phyloP scores from a whole-genome alignment of 1,139 yeast genomes.

The Cylindricascospora bacillispora region DNA sequence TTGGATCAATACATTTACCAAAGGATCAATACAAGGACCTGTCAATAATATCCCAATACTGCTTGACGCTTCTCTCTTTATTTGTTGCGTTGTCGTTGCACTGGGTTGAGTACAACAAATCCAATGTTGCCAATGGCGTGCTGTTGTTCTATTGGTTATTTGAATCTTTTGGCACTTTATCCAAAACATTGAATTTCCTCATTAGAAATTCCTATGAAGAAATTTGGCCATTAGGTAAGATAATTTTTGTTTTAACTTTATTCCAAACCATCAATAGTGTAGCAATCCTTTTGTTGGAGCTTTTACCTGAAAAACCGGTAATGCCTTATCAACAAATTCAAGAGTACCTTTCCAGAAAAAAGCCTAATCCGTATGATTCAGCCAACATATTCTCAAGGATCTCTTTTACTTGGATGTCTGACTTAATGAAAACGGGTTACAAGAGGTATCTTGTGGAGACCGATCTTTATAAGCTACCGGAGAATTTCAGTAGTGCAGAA shows the following conservation, averaged over 20 bases:
- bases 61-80: conserved; percentile 24
- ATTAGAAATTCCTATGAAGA: conserved; percentile 34
- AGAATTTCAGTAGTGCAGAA: conserved; percentile 41
- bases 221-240: conserved; percentile 21
- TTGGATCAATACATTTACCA: conserved; percentile 12
- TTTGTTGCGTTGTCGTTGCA: conserved; percentile 45
- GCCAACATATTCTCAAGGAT: conserved; percentile 75
- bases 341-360: conserved; percentile 27
- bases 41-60: conserved; percentile 19
- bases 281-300: conserved; percentile 42
- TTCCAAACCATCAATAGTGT: conserved; percentile 39
- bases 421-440: conserved; percentile 78
- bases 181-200: conserved; percentile 35
- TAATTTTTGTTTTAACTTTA: conserved; percentile 33
- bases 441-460: conserved; percentile 54
- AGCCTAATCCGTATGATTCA: conserved; percentile 53
- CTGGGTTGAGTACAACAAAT: conserved; percentile 58
- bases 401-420: conserved; percentile 88
- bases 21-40: conserved; percentile 13
- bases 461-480: conserved; percentile 76
- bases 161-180: conserved; percentile 31
- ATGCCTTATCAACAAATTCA: conserved; percentile 30
- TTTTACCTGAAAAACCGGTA: conserved; percentile 35
- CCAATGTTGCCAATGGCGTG: conserved; percentile 53
- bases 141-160: conserved; percentile 70